Percentiles rank a stretch among this genome's conserved stretches.
Conservation (phyloP, 129 eudicot genomes). For the Flaveria linearis region DNA sequence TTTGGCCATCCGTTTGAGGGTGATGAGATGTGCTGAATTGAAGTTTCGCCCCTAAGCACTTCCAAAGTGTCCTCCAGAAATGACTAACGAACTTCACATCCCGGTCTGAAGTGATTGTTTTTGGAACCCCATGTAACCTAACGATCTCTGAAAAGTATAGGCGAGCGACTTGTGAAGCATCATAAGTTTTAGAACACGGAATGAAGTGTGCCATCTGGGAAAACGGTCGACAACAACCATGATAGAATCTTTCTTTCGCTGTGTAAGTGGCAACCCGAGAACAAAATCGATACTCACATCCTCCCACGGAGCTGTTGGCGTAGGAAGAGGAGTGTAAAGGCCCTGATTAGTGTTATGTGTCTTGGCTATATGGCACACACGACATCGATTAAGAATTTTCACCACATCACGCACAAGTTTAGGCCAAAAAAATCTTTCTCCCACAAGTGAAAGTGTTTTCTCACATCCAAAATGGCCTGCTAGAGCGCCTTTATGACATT, state of each 20-base stretch:
- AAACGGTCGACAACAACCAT: slow-evolving; percentile 9
- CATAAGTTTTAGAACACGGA: slow-evolving; percentile 5
- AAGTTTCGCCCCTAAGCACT: no score
- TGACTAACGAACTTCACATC: no score
- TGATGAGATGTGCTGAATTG: no score
- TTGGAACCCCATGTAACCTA: slow-evolving; percentile 8
- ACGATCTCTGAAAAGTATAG: background rate
- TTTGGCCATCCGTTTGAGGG: no score
- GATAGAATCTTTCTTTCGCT: background rate
- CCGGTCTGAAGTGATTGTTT: no score
- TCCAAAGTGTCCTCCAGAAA: no score
- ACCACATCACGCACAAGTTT: background rate
- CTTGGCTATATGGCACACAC: background rate
- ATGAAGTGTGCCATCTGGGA: background rate
- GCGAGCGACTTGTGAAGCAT: slow-evolving; percentile 6
- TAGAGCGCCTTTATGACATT: slow-evolving; percentile 1
- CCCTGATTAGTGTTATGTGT: slow-evolving; percentile 6
- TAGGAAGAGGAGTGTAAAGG: slow-evolving; percentile 6
- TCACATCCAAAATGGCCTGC: background rate
- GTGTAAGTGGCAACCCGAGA: background rate
- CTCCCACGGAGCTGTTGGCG: background rate
- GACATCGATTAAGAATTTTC: background rate
- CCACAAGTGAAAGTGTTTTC: background rate
- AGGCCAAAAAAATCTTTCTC: slow-evolving; percentile 6
- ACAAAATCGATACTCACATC: slow-evolving; percentile 9